Evolutionary conservation across 768 basidiomycete genomes (phyloP).

Genomic region (Tubosaeta sp.): DNA sequence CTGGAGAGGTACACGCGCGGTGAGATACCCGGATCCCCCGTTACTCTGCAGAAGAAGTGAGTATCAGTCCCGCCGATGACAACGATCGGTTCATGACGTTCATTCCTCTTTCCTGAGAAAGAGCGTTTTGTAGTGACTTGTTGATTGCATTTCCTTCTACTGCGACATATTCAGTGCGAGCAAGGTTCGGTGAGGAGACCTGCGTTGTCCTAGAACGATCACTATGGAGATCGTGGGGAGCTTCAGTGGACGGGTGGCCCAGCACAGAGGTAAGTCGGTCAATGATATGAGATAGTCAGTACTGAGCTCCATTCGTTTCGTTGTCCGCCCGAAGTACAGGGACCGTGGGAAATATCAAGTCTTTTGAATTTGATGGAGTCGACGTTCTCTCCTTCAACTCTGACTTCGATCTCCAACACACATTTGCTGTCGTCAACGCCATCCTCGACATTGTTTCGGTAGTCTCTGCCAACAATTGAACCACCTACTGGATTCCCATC

Average conservation of each 20-base stretch:
- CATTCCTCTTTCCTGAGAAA: not conserved
- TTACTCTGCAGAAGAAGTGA: slow-evolving; percentile 27
- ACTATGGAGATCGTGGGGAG: not conserved
- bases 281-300: too few relatives aligned
- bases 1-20: slow-evolving; percentile 39
- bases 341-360: slow-evolving; percentile 23
- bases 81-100: not conserved
- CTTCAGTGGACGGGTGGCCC: not conserved
- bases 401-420: slow-evolving; percentile 25
- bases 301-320: too few relatives aligned
- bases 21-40: slow-evolving; percentile 37
- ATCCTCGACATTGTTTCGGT: slow-evolving; percentile 9
- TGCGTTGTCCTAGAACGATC: slow-evolving; percentile 17
- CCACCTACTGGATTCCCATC: slow-evolving; percentile 14
- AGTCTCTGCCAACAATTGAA: slow-evolving; percentile 10
- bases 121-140: slow-evolving; percentile 13
- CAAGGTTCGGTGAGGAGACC: slow-evolving; percentile 12
- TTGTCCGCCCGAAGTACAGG: not conserved
- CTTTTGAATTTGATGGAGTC: slow-evolving; percentile 25
- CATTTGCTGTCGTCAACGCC: slow-evolving; percentile 12
- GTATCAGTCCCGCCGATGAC: not conserved
- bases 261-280: not conserved
- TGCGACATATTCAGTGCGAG: slow-evolving; percentile 31
- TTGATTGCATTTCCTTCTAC: slow-evolving; percentile 40
- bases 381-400: slow-evolving; percentile 25